These are phyloP conservation scores for Fusarium buharicum DNA, from an alignment of 2,329 filamentous ascomycete species.

Conservation along the genomic window DNA sequence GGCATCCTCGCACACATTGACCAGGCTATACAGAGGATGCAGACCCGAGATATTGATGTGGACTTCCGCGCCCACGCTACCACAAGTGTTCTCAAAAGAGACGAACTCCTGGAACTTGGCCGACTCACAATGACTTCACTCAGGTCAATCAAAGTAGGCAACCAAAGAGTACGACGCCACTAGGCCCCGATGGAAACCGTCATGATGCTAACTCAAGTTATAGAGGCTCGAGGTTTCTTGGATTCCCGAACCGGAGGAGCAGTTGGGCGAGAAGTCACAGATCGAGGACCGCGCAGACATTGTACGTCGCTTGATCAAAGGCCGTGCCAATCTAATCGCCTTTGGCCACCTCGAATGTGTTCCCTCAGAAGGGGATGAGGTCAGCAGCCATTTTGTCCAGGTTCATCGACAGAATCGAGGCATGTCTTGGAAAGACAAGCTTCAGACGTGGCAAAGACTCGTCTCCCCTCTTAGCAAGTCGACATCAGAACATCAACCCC, in stretches of 20 bases:
- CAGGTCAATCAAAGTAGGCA: constrained; percentile 25
- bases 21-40: constrained; percentile 43
- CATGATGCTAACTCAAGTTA: constrained; percentile 15
- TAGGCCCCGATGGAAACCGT: background rate
- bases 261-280: background rate
- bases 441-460: constrained; percentile 48
- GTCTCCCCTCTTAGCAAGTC: constrained; percentile 37
- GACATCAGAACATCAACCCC: background rate
- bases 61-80: background rate
- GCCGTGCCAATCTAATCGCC: constrained; percentile 21
- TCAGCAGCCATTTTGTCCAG: constrained; percentile 29
- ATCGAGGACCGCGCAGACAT: constrained; percentile 57
- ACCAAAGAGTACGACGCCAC: constrained; percentile 35
- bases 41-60: constrained; percentile 44
- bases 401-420: constrained; percentile 48
- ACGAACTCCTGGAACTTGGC: constrained; percentile 47
- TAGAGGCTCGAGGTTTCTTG: constrained; percentile 55
- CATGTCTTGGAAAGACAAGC: constrained; percentile 52
- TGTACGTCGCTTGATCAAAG: constrained; percentile 58
- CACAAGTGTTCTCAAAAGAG: constrained; percentile 15
- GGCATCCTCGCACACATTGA: constrained; percentile 53
- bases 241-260: constrained; percentile 50
- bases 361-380: constrained; percentile 13
- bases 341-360: constrained; percentile 38
- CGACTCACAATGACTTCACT: constrained; percentile 50